A percentile compares a stretch with the other conserved stretches of the same genome.
Conservation (phyloP, 2,329 filamentous ascomycete species). For the Colletotrichum sp. region DNA sequence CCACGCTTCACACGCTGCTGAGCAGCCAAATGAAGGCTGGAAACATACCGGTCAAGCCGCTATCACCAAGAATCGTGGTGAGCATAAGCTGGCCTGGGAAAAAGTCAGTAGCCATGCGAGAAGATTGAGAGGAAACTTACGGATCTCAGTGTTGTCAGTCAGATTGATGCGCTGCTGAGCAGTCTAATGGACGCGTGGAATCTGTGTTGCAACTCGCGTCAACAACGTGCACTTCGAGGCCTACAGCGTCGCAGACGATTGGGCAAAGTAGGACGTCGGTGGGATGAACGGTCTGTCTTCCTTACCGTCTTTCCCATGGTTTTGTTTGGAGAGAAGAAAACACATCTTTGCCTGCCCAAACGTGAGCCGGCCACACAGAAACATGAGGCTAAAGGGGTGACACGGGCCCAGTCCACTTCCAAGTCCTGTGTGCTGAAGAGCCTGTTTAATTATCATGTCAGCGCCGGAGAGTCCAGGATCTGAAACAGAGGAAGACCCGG, state of each 20-base stretch:
- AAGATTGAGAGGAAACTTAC: too few species aligned
- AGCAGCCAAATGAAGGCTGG: not conserved
- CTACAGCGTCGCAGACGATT: not conserved
- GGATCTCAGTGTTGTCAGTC: too few species aligned
- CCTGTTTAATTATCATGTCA: not conserved
- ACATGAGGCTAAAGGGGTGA: not conserved
- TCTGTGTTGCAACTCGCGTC: accelerated
- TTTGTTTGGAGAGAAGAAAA: not conserved
- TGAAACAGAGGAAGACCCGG: not conserved
- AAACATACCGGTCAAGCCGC: not conserved
- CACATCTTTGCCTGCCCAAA: not conserved
- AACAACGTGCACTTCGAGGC: accelerated
- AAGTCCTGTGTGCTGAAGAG: not conserved
- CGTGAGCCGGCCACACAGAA: not conserved
- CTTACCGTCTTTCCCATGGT: not conserved
- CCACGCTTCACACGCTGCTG: too few species aligned
- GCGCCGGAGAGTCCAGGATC: not conserved
- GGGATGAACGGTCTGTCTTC: not conserved
- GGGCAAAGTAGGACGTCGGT: accelerated
- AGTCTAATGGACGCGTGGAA: not conserved
- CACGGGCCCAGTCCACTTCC: too few species aligned
- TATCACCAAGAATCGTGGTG: accelerated
- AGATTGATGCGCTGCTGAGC: too few species aligned
- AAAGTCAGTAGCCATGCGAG: too few species aligned
- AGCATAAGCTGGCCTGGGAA: accelerated